Evolutionary conservation across 2,329 filamentous ascomycete genomes (phyloP).

Genomic region (Fusarium compactum): DNA sequence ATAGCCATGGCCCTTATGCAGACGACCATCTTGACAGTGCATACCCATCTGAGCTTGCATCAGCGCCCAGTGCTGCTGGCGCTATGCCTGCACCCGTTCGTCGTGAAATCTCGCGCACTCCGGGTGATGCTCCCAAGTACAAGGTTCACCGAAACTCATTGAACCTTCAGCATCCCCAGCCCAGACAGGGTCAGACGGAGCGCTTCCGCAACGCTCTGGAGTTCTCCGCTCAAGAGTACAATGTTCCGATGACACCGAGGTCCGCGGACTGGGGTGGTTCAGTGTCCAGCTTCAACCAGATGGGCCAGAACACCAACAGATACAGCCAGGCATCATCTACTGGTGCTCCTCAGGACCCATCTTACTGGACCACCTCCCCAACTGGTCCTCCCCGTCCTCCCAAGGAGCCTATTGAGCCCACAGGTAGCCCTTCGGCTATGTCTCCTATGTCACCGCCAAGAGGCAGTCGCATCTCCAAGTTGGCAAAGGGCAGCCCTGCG

Average conservation of each 20-base stretch:
- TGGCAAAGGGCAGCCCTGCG: constrained; percentile 67
- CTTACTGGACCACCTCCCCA: constrained; percentile 61
- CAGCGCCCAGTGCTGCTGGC: constrained; percentile 36
- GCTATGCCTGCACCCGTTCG: constrained; percentile 49
- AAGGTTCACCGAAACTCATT: constrained; percentile 84
- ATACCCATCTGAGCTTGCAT: constrained; percentile 61
- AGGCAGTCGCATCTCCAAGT: constrained; percentile 61
- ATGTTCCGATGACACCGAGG: constrained; percentile 68
- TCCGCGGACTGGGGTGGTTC: constrained; percentile 74
- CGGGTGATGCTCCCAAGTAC: constrained; percentile 82
- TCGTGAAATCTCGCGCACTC: constrained; percentile 63
- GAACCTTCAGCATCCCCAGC: constrained; percentile 84
- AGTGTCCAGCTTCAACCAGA: constrained; percentile 67
- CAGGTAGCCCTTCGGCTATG: constrained; percentile 55
- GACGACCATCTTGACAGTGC: constrained; percentile 71
- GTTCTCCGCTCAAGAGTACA: constrained; percentile 76
- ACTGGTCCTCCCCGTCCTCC: constrained; percentile 68
- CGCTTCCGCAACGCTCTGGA: constrained; percentile 81
- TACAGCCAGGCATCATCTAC: constrained; percentile 61
- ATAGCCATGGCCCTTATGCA: constrained; percentile 66
- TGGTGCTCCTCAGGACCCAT: constrained; percentile 50
- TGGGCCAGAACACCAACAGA: constrained; percentile 60
- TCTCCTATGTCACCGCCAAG: constrained; percentile 57
- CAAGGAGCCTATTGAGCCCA: constrained; percentile 69
- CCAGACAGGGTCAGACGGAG: constrained; percentile 77